Percentiles rank a stretch among this genome's conserved stretches.
These are phyloP conservation scores for Botrytis elliptica DNA, from an alignment of 2,329 filamentous ascomycete genomes.

Conservation along the genomic window DNA sequence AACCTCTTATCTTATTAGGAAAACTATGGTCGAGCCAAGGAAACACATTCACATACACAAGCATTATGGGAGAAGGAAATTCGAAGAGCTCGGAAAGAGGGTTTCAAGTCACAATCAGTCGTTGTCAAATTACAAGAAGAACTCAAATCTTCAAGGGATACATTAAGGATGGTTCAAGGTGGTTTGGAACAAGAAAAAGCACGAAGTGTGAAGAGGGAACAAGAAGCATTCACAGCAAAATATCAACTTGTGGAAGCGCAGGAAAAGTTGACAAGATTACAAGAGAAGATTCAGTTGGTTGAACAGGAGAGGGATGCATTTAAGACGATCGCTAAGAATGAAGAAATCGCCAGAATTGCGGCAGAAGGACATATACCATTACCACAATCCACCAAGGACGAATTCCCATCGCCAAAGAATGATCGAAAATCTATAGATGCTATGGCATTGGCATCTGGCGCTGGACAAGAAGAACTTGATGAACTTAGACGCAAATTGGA, in stretches of 20 bases:
- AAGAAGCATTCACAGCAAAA: conserved; percentile 66
- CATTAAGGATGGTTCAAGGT: conserved; percentile 55
- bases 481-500: conserved; percentile 46
- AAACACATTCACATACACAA: conserved; percentile 65
- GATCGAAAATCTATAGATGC: conserved; percentile 47
- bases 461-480: conserved; percentile 48
- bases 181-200: conserved; percentile 63
- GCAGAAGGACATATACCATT: conserved; percentile 69
- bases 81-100: conserved; percentile 66
- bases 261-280: conserved; percentile 64
- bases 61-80: conserved; percentile 73
- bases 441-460: conserved; percentile 53
- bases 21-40: conserved; percentile 67
- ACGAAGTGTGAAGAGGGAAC: conserved; percentile 59
- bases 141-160: conserved; percentile 58
- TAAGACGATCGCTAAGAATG: conserved; percentile 69
- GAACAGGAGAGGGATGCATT: conserved; percentile 75
- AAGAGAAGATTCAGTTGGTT: conserved; percentile 61
- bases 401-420: conserved; percentile 62
- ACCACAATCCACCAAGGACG: conserved; percentile 48
- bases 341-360: conserved; percentile 70
- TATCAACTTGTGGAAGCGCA: conserved; percentile 64
- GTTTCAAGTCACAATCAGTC: conserved; percentile 69
- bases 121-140: conserved; percentile 73
- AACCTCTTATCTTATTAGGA: conserved; percentile 49